Conservation (phyloP, 2,329 filamentous ascomycete genomes). For the Pyrenochaeta sp. region DNA sequence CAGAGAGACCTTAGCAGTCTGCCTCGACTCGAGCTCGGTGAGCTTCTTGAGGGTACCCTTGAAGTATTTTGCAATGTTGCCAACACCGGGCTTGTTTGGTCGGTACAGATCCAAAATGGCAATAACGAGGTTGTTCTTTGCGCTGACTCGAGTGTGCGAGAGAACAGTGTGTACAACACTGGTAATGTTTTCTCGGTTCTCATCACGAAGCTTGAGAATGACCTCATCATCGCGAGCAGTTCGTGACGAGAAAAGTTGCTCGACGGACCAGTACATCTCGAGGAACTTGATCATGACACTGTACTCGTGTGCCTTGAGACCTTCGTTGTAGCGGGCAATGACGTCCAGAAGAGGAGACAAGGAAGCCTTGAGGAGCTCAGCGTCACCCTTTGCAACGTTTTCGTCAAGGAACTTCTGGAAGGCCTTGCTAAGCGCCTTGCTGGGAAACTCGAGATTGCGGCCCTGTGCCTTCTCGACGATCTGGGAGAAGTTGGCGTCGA, state of each 20-base stretch:
- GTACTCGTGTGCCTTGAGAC: constrained; percentile 90
- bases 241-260: constrained; percentile 85
- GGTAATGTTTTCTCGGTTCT: constrained; percentile 90
- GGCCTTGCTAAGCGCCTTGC: constrained; percentile 83
- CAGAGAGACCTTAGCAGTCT: constrained; percentile 91
- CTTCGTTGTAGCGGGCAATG: constrained; percentile 81
- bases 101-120: constrained; percentile 94
- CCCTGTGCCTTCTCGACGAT: constrained; percentile 83
- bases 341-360: constrained; percentile 80
- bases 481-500: constrained; percentile 81
- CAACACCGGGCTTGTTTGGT: constrained; percentile 89
- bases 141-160: constrained; percentile 88
- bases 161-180: constrained; percentile 88
- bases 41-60: constrained; percentile 82
- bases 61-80: constrained; percentile 88
- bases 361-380: constrained; percentile 73
- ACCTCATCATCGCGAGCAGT: constrained; percentile 91
- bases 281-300: constrained; percentile 80
- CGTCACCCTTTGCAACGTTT: constrained; percentile 76
- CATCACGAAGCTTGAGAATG: constrained; percentile 89
- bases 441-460: constrained; percentile 86
- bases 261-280: constrained; percentile 80
- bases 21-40: constrained; percentile 86
- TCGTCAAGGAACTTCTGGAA: constrained; percentile 90
- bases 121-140: constrained; percentile 92